Evolutionary conservation across 2,329 filamentous ascomycete species (phyloP), one percentile per base, ranked within the genome.

Genomic region (Parastagonospora avenae): DNA sequence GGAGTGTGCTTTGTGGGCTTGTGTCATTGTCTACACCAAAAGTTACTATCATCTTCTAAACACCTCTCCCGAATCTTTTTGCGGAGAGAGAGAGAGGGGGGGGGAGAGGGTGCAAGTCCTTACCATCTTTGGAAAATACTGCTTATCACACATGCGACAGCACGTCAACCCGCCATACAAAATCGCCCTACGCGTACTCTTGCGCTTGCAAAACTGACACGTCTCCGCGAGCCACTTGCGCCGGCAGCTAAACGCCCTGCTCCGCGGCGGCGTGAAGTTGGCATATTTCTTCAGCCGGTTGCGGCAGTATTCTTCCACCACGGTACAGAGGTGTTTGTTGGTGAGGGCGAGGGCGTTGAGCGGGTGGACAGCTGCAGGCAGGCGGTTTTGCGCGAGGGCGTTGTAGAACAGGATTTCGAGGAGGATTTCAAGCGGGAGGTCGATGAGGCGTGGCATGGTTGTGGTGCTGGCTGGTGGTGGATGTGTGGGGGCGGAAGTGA

Each of bases 241-340:
- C 6, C 68, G 59, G 36, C 59, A 64, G 4, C 54, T 54, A 31
- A 53, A 55, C 14, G 40, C 51, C 16, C 59, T 60, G 2, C 43
- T 54, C 42, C 56, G 62, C 1, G 57, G 57, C 9, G 54, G 55
- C 8, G 53, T 55, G 11, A 64, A 52, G 12, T 59, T 56, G 14
- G 57, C 55, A 36, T 68, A 46, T 45, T 57, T 49, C 14, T 64
- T 63, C 24, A 72, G 59, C 2, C 67, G 57, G 30, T 48, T 51
- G 40, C 67, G 66, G 27, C 63, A 51, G 51, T 70, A 70, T 43
- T 67, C 68, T 52, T 72, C 70, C 8, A 64, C 60, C 3, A 62
- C 43, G 12, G 57, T 45, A 33, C 60, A 43, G 11, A 72, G 59
- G 4, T 65, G 56, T 15, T 57, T 60, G 50, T 49, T 64, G 19